Percentiles rank a stretch among this genome's conserved stretches.
Evolutionary conservation across 176 grass and related monocot genomes (phyloP).

Genomic region (Canna indica): DNA sequence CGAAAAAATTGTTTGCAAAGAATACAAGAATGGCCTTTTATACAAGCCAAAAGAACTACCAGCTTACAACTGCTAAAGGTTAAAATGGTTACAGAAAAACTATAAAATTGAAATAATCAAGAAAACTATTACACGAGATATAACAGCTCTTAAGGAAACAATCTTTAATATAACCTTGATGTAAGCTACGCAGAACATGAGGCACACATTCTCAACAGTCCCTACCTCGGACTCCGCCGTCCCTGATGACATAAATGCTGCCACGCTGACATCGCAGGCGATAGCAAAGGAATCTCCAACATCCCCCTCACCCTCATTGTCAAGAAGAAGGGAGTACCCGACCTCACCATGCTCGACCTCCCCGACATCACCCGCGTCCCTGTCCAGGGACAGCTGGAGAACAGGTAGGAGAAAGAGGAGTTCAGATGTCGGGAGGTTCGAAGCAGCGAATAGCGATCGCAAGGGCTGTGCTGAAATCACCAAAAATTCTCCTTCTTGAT

Average conservation of each 20-base stretch:
- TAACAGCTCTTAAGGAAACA: no score
- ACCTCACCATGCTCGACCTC: constrained; percentile 4
- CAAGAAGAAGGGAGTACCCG: constrained; percentile 36
- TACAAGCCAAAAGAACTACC: no score
- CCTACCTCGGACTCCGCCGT: constrained; percentile 36
- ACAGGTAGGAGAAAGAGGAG: constrained; percentile 44
- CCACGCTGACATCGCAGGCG: constrained; percentile 36
- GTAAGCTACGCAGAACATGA: no score
- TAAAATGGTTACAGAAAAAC: no score
- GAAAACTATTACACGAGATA: no score
- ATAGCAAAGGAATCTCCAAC: constrained; percentile 46
- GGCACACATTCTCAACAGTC: no score
- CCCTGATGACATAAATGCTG: constrained; percentile 27
- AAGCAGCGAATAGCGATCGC: constrained; percentile 53
- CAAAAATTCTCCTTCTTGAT: constrained; percentile 29
- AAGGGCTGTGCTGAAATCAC: constrained; percentile 30
- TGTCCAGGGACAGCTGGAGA: constrained; percentile 26
- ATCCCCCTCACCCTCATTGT: constrained; percentile 52
- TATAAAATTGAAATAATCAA: no score
- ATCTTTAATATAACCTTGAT: no score
- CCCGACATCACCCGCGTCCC: constrained; percentile 57
- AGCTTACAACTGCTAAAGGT: no score
- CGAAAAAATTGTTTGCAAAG: no score
- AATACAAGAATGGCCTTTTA: no score
- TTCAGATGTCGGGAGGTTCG: constrained; percentile 51